phyloP scores from a whole-genome alignment of 2,329 filamentous ascomycete genomes.

The Chaetomium globosum region DNA sequence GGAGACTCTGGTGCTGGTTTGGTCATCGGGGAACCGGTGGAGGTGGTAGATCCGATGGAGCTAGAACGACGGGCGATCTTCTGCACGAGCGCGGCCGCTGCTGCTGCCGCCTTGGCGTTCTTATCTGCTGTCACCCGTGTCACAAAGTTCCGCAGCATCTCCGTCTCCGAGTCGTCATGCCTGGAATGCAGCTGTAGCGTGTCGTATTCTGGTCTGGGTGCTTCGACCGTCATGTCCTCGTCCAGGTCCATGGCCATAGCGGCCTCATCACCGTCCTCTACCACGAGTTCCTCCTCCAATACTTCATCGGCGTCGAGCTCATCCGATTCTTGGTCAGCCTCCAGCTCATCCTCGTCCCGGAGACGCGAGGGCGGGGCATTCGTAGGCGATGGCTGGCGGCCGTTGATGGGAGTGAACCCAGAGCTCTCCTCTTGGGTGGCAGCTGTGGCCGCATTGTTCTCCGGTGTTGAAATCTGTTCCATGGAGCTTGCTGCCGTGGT shows the following conservation, averaged over 20 bases:
- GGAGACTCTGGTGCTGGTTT: conserved; percentile 29
- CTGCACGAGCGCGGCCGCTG: conserved; percentile 31
- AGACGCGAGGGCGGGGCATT: not conserved
- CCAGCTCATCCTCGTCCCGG: conserved; percentile 16
- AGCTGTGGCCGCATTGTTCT: not conserved
- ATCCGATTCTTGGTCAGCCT: conserved; percentile 22
- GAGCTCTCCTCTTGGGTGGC: conserved; percentile 7
- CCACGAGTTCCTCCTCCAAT: conserved; percentile 22
- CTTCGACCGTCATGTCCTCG: conserved; percentile 30
- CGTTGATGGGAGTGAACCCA: conserved; percentile 38
- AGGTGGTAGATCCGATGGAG: conserved; percentile 38
- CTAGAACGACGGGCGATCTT: conserved; percentile 36
- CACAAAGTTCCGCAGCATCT: conserved; percentile 44
- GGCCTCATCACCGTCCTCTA: conserved; percentile 23
- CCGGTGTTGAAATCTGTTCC: not conserved
- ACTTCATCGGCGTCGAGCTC: conserved; percentile 31
- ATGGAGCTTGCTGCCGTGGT: not conserved
- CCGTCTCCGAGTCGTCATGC: conserved; percentile 43
- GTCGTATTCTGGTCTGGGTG: conserved; percentile 32
- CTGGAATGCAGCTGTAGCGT: conserved; percentile 33
- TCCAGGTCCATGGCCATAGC: conserved; percentile 29
- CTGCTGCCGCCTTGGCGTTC: conserved; percentile 41
- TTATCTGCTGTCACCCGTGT: conserved; percentile 43
- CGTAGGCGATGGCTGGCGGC: conserved; percentile 29
- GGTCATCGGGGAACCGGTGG: conserved; percentile 40